These are phyloP conservation scores for Quercus robur DNA, from an alignment of 306 rosid species.

Conservation along the genomic window DNA sequence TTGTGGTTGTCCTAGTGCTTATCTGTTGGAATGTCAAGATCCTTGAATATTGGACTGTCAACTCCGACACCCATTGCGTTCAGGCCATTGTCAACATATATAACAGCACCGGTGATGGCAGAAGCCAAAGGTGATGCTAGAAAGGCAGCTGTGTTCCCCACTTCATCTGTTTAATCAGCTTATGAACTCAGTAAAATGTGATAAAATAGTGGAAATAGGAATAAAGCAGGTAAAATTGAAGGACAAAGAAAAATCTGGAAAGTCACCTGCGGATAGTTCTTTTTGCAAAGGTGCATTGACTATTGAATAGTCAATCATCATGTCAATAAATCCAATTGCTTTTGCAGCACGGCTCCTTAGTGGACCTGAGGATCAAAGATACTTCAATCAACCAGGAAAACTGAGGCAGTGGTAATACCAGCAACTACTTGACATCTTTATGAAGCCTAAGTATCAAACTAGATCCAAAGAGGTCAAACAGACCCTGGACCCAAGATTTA, in stretches of 20 bases:
- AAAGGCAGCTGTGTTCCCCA: constrained; percentile 85
- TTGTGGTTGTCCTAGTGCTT: constrained; percentile 17
- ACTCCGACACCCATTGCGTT: constrained; percentile 92
- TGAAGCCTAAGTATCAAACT: not conserved
- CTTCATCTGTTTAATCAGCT: constrained; percentile 64
- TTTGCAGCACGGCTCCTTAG: constrained; percentile 95
- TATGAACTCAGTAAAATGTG: not conserved
- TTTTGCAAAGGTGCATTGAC: constrained; percentile 88
- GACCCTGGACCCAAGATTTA: not conserved
- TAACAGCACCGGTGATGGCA: constrained; percentile 74
- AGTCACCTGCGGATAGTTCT: constrained; percentile 76
- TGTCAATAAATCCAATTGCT: constrained; percentile 94
- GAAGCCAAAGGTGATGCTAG: constrained; percentile 84
- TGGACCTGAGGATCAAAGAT: constrained; percentile 56
- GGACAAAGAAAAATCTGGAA: not conserved
- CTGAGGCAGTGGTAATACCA: not conserved
- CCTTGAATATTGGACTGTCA: constrained; percentile 53
- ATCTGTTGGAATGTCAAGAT: constrained; percentile 42
- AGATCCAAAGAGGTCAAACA: not conserved
- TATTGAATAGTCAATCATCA: constrained; percentile 83
- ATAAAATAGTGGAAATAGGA: not conserved
- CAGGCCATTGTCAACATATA: constrained; percentile 86
- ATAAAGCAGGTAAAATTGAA: not conserved
- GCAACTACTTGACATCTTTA: not conserved
- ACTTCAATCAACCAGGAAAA: not conserved